Conservation (phyloP, 2,329 filamentous ascomycete genomes). For the Fusarium devonianum region DNA sequence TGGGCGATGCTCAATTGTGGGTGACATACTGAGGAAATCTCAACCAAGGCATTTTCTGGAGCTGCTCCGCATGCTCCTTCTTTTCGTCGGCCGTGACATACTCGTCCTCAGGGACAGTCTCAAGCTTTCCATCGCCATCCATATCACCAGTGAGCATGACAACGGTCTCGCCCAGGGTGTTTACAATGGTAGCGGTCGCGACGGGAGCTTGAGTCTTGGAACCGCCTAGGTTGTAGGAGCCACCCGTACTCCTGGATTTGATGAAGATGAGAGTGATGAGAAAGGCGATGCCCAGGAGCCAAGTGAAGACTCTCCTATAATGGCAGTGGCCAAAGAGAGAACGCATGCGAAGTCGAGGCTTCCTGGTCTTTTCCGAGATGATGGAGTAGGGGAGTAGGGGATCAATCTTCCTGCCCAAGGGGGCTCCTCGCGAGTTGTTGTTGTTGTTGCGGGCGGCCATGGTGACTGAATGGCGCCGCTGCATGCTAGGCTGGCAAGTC, state of each 20-base stretch:
- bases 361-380: slow-evolving; percentile 45
- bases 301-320: slow-evolving; percentile 60
- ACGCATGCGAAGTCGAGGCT: slow-evolving; percentile 51
- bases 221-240: slow-evolving; percentile 33
- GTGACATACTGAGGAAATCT: slow-evolving; percentile 49
- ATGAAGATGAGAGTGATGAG: slow-evolving; percentile 53
- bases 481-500: slow-evolving; percentile 38
- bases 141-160: slow-evolving; percentile 42
- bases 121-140: slow-evolving; percentile 40
- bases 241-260: slow-evolving; percentile 43
- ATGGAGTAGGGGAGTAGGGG: slow-evolving; percentile 46
- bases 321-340: slow-evolving; percentile 59
- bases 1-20: background rate
- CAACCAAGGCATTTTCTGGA: slow-evolving; percentile 51
- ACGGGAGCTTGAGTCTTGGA: slow-evolving; percentile 36
- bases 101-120: slow-evolving; percentile 35
- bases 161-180: slow-evolving; percentile 40
- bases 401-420: slow-evolving; percentile 44
- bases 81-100: slow-evolving; percentile 43
- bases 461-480: slow-evolving; percentile 44
- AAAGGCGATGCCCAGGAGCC: slow-evolving; percentile 53
- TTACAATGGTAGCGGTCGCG: slow-evolving; percentile 39
- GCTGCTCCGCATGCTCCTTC: slow-evolving; percentile 42
- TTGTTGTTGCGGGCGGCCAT: slow-evolving; percentile 48
- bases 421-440: slow-evolving; percentile 45